Conservation (phyloP, 139 green algal species). For the Tetradesmus obliquus region DNA sequence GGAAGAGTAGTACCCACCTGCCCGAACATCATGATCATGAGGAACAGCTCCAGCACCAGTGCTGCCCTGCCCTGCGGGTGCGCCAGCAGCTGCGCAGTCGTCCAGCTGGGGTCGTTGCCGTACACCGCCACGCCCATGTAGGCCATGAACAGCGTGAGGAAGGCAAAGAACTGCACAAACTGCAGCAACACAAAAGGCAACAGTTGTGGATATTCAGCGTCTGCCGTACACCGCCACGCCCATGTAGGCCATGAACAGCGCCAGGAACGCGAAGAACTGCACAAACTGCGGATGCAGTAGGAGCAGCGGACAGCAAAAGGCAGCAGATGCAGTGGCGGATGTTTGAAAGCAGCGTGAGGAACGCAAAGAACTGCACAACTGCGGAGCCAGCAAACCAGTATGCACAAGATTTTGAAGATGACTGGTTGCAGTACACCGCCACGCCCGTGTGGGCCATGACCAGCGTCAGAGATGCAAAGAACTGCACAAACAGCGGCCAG, state of each 20-base stretch:
- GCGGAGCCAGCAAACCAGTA: background rate
- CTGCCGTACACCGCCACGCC: conserved; percentile 28
- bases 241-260: conserved; percentile 39
- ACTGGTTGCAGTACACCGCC: conserved; percentile 18
- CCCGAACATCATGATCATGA: conserved; percentile 49
- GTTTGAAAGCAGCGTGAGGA: background rate
- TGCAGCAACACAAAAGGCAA: background rate
- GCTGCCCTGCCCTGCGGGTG: conserved; percentile 30
- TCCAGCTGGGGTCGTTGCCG: conserved; percentile 38
- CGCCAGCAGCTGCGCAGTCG: conserved; percentile 17
- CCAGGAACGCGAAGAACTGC: conserved; percentile 24
- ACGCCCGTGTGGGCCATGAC: conserved; percentile 35
- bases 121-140: conserved; percentile 45
- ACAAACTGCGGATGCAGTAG: background rate
- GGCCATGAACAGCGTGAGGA: conserved; percentile 31
- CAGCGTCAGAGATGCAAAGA: conserved; percentile 14
- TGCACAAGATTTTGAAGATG: background rate
- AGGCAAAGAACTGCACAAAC: conserved; percentile 45
- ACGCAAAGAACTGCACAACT: conserved; percentile 37
- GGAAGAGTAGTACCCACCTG: background rate
- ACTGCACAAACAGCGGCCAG: conserved; percentile 35
- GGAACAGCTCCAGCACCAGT: conserved; percentile 32
- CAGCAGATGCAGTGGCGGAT: background rate
- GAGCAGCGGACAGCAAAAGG: background rate
- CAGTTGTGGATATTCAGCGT: background rate